A percentile compares a stretch with the other conserved stretches of the same genome.
Conservation (phyloP, 2,329 filamentous ascomycete genomes). For the Didymella lethalis region DNA sequence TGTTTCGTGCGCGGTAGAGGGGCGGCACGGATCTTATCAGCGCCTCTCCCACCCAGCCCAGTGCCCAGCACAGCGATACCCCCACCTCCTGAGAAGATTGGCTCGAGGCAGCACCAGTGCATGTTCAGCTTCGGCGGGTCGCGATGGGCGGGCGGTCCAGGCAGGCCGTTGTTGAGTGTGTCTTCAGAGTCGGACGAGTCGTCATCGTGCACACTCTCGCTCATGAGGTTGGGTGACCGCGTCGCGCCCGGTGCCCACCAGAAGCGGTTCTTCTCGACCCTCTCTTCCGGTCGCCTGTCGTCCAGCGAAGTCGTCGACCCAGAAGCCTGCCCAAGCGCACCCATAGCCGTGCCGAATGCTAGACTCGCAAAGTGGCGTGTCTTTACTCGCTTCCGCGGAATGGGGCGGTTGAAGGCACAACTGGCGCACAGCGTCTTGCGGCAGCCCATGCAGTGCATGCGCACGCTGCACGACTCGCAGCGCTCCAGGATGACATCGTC, state of each 20-base stretch:
- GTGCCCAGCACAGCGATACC: conserved; percentile 65
- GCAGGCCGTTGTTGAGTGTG: conserved; percentile 48
- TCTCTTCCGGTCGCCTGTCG: conserved; percentile 31
- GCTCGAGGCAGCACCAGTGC: conserved; percentile 67
- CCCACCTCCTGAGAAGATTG: conserved; percentile 66
- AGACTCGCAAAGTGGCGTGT: conserved; percentile 49
- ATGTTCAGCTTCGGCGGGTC: conserved; percentile 62
- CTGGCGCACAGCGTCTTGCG: conserved; percentile 67
- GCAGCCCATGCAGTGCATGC: conserved; percentile 69
- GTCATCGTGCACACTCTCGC: conserved; percentile 55
- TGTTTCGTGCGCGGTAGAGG: conserved; percentile 63
- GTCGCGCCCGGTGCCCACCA: conserved; percentile 68
- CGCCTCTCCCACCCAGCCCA: conserved; percentile 58
- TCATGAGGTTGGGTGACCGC: conserved; percentile 66
- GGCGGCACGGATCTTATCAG: conserved; percentile 64
- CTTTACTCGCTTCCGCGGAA: conserved; percentile 54
- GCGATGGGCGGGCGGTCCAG: conserved; percentile 42
- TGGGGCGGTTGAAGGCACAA: conserved; percentile 64
- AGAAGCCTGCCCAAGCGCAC: conserved; percentile 40
- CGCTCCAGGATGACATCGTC: conserved; percentile 62
- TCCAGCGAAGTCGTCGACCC: conserved; percentile 39
- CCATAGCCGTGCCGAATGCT: conserved; percentile 45
- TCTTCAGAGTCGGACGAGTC: conserved; percentile 52
- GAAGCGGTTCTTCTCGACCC: conserved; percentile 51
- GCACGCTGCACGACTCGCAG: conserved; percentile 67